Evolutionary conservation across 2,329 filamentous ascomycete species (phyloP), one percentile per base, ranked within the genome.

Genomic region (Dryadomyces quercivorus): DNA sequence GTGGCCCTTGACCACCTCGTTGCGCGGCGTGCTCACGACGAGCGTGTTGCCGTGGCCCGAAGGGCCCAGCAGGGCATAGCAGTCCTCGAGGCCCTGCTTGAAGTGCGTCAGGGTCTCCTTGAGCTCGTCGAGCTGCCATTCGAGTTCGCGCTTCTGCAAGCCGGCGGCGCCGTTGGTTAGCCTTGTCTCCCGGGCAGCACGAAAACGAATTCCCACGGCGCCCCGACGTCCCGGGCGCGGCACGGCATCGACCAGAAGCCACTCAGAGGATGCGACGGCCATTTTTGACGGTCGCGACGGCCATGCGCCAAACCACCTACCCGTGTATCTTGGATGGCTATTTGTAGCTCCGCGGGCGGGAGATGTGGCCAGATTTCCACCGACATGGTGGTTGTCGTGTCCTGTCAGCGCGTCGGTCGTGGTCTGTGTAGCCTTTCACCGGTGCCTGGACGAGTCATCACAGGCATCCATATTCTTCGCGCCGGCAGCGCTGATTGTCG

Each of bases 1-100:
- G 62, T 89, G 88, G 18, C 93, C 93, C 69, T 98, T 98, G 59
- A 97, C 83, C 61, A 80, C 82, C 72, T 98, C 93, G 54, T 88
- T 92, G 55, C 91, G 81, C 55, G 86, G 79, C 15, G 91, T 94
- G 58, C 87, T 93, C 60, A 98, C 78, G 34, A 93, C 91, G 31
- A 98, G 80, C 1, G 92, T 98, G 62, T 85, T 91, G 9, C 90
- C 90, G 1, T 85, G 84, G 64, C 95, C 89, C 59, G 85, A 78
- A 1, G 92, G 90, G 8, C 89, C 86, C 34, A 98, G 81, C 22
- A 97, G 78, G 18, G 85, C 82, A 61, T 90, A 88, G 70, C 91
- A 96, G 70, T 96, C 90, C 66, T 93, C 84, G 3, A 97, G 80
- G 56, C 89, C 88, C 61, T 75, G 70, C 62, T 77, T 77, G 60